Evolutionary conservation across 495 filamentous ascomycete genomes (phyloP), one percentile per base, ranked within the genome.

Genomic region (Talaromyces stipitatus): DNA sequence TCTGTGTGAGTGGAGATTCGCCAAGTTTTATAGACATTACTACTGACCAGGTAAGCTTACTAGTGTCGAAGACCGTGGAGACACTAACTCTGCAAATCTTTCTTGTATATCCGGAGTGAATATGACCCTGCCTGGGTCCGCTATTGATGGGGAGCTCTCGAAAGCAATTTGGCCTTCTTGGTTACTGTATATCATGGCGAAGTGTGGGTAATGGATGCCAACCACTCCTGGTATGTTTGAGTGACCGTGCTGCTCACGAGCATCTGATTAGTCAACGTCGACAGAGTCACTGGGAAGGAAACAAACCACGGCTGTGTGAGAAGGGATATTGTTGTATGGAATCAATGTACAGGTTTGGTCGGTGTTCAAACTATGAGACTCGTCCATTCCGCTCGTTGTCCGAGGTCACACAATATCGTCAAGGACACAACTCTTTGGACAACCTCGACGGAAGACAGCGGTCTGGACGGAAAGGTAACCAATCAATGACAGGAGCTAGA

Each of bases 41-140:
- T 26, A 55, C 54, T 41, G 16, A 55, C 54, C 38, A 14, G 54
- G 36, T 46, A 55, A 41, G 14, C 23, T 27, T 18, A 36, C 24
- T 14, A 55, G 24, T 43, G 54, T 27, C 24, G 54, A 64, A 32
- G 61, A 54, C 26, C 57, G 58, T n/a, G 62, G 56, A 7, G 58
- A 55, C 9, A 66, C 56, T 43, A 70, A 60, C 54, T 69, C 66
- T 54, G 74, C 52, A 43, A 77, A 77, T 18, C 65, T 62, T 36
- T 69, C 67, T 50, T 65, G 68, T 27, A 74, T 68, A 9, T 75
- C 71, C 0, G 69, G 65, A 1, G 71, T 74, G 62, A 77, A 77
- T 16, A 77, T 71, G 0, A 62, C 59, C 7, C 66, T 67, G 28
- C 67, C 71, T 45, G 64, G 69, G 11, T 68, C 70, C 12, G 66